Conservation (phyloP, 441 rosid species). For the Arabidopsis hybrid region DNA sequence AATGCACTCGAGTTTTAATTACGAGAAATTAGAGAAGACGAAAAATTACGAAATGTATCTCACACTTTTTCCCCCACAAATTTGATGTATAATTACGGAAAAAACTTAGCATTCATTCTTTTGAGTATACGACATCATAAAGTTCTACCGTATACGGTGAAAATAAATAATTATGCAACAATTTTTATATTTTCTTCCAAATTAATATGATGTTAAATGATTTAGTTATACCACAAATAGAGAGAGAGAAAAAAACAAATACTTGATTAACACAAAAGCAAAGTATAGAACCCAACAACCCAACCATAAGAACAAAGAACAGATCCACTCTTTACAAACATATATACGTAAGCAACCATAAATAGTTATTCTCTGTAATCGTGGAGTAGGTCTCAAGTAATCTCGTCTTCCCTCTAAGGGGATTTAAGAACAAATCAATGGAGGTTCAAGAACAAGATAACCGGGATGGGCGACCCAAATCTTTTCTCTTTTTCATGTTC, state of each 20-base stretch:
- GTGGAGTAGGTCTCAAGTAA: constrained; percentile 39
- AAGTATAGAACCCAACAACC: constrained; percentile 49
- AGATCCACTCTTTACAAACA: constrained; percentile 33
- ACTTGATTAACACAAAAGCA: constrained; percentile 34
- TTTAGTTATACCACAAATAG: no score
- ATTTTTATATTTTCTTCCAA: not conserved
- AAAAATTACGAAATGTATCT: not conserved
- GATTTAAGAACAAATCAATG: constrained; percentile 31
- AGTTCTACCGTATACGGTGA: not conserved
- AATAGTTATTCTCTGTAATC: not conserved
- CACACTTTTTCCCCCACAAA: no score
- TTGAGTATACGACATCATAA: not conserved
- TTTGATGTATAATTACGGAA: not conserved
- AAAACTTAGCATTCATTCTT: not conserved
- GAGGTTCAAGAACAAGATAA: constrained; percentile 39
- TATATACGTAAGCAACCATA: not conserved
- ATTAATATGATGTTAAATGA: not conserved
- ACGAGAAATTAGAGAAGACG: not conserved
- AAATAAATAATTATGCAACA: not conserved
- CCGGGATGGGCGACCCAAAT: not conserved
- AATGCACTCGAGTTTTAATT: not conserved
- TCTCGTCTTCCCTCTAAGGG: constrained; percentile 8
- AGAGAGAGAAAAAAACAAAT: not conserved
- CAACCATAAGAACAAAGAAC: constrained; percentile 44
- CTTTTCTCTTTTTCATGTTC: constrained; percentile 42